Percentiles rank a stretch among this genome's conserved stretches.
phyloP scores from a whole-genome alignment of 352 stramenopile genomes.

The Phytophthora fragariae region DNA sequence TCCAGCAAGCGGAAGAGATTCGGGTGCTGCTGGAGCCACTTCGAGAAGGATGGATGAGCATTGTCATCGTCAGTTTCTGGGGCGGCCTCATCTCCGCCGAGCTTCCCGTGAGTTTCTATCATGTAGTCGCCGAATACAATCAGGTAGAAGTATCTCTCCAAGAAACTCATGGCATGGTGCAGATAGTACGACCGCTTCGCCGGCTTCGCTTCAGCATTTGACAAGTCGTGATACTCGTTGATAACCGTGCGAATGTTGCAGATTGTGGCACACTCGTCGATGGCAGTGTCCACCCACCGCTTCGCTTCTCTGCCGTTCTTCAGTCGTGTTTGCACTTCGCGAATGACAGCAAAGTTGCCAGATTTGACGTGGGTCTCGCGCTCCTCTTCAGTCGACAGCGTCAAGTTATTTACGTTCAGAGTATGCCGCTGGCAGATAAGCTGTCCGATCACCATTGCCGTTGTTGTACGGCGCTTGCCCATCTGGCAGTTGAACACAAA shows the following conservation, averaged over 20 bases:
- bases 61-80: constrained; percentile 32
- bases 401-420: constrained; percentile 27
- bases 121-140: constrained; percentile 90
- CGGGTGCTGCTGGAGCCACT: constrained; percentile 79
- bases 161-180: constrained; percentile 86
- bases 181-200: constrained; percentile 84
- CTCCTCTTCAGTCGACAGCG: constrained; percentile 9
- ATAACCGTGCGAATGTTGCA: constrained; percentile 88
- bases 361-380: constrained; percentile 23
- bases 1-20: constrained; percentile 81
- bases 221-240: constrained; percentile 80
- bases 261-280: constrained; percentile 73
- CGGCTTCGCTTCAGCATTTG: constrained; percentile 77
- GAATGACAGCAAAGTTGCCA: constrained; percentile 78
- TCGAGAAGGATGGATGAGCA: constrained; percentile 69
- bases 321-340: constrained; percentile 66
- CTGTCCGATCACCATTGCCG: constrained; percentile 70
- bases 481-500: constrained; percentile 92
- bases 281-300: constrained; percentile 74
- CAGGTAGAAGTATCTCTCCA: constrained; percentile 91
- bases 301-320: constrained; percentile 66
- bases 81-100: constrained; percentile 12
- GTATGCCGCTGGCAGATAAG: constrained; percentile 67
- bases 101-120: constrained; percentile 41
- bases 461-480: constrained; percentile 86